Evolutionary conservation across 305 asterid species (phyloP).

Genomic region (Fraxinus greggii): DNA sequence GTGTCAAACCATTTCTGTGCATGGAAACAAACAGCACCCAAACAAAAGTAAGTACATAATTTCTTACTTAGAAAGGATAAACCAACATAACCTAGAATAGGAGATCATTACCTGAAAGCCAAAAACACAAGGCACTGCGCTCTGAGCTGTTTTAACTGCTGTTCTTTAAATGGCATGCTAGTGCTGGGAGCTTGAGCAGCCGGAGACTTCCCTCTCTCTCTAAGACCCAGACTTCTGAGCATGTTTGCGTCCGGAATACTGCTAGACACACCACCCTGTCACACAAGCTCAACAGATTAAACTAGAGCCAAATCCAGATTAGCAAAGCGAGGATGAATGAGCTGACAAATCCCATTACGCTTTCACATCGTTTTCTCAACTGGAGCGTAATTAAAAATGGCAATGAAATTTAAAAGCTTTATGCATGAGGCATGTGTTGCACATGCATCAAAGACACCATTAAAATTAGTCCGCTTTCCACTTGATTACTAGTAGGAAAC

Average conservation of each 20-base stretch:
- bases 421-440: neutral
- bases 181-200: constrained; percentile 56
- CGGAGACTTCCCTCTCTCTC: constrained; percentile 87
- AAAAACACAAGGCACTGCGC: constrained; percentile 99
- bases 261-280: constrained; percentile 56
- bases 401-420: constrained; percentile 9
- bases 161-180: constrained; percentile 84
- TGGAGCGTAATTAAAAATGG: neutral
- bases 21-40: constrained; percentile 20
- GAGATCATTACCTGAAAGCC: constrained; percentile 74
- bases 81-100: constrained; percentile 19
- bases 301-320: constrained; percentile 18
- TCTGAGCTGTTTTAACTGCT: constrained; percentile 94
- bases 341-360: neutral
- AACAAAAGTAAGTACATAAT: constrained; percentile 23
- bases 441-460: neutral
- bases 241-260: constrained; percentile 55
- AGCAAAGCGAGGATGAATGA: neutral
- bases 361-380: neutral
- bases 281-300: constrained; percentile 27
- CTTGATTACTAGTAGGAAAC: neutral
- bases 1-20: constrained; percentile 84
- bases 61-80: constrained; percentile 15
- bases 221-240: constrained; percentile 49
- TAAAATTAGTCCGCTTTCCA: neutral